phyloP scores from a whole-genome alignment of 176 grass and related monocot genomes.

The Carex parvula region DNA sequence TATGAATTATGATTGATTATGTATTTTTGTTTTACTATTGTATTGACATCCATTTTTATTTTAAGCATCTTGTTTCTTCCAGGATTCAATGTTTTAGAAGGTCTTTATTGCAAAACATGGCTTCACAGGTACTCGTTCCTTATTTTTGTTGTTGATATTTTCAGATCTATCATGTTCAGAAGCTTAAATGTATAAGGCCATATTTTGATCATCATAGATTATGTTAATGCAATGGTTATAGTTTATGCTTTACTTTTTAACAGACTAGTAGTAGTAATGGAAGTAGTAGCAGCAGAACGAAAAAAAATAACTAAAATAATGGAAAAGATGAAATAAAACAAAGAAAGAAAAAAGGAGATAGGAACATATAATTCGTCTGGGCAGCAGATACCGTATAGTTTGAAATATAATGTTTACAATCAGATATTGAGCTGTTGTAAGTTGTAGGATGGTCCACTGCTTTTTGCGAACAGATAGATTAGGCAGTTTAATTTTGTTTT shows the following conservation, averaged over 20 bases:
- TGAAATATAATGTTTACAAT: background rate
- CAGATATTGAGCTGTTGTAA: background rate
- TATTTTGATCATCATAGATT: background rate
- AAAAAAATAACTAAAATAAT: background rate
- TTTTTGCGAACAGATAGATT: background rate
- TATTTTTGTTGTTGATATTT: background rate
- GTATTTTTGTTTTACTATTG: background rate
- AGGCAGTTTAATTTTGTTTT: background rate
- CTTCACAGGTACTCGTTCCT: conserved; percentile 60
- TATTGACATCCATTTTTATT: background rate
- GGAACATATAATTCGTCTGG: background rate
- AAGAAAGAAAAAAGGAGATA: background rate
- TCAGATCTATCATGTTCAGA: background rate
- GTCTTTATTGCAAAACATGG: conserved; percentile 80
- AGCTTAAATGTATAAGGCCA: background rate
- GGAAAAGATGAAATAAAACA: background rate
- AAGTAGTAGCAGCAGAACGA: background rate
- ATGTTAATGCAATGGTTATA: background rate
- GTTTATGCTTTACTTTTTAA: no score
- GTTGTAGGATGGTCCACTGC: background rate
- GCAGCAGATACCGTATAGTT: background rate
- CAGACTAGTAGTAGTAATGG: background rate
- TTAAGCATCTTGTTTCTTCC: background rate
- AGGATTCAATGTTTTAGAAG: conserved; percentile 75
- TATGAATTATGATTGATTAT: background rate